Base-by-base conservation (phyloP, 2,329 filamentous ascomycete species). In the Sporothrix schenckii region DNA sequence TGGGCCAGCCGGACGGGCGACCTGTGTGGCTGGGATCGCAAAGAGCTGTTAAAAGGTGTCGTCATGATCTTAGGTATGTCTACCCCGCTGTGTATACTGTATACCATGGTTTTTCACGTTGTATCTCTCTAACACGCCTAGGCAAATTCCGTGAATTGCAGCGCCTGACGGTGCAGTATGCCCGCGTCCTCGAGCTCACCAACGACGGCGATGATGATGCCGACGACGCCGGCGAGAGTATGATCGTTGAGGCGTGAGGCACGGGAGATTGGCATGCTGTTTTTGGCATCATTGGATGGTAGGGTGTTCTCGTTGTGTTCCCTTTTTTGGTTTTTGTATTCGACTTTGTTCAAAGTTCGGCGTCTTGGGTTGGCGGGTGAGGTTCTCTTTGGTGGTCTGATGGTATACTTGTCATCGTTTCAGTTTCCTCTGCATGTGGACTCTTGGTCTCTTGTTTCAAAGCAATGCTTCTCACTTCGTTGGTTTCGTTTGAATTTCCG, bases 91-190 rank as follows among this genome's bases (percentile, higher is more conserved):
- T 34, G 34, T 34, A 34, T 34, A 9, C 6, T 1, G 1, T 34
- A 9, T 34, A 34, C 27, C 27, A 5, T 30, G 34, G 34, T 34
- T 30, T 30, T 30, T 24, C 24, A 30, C 34, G 34, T 9, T 34
- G 34, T 34, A 34, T 34, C 34, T 34, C 41, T 50, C 70, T 84
- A 78, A 84, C 76, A 60, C 11, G 34, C 3, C 47, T 4, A 97
- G 93, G 93, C 72, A 98, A 98, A 89, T 94, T 95, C 80, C 90
- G 95, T 70, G 96, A 98, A 78, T 84, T 99, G 41, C 95, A 99
- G 80, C 87, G 95, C 34, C 87, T 97, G 54, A 97, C 93, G n/a
- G 92, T 97, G 34, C 94, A 96, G 73, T 98, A 98, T 79, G 94
- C 94, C 14, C 89, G 92, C 73, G 83, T 93, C n/a, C 83, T 96